phyloP scores from a whole-genome alignment of 225 moss, liverwort and hornwort genomes.

The Lunularia cruciata region DNA sequence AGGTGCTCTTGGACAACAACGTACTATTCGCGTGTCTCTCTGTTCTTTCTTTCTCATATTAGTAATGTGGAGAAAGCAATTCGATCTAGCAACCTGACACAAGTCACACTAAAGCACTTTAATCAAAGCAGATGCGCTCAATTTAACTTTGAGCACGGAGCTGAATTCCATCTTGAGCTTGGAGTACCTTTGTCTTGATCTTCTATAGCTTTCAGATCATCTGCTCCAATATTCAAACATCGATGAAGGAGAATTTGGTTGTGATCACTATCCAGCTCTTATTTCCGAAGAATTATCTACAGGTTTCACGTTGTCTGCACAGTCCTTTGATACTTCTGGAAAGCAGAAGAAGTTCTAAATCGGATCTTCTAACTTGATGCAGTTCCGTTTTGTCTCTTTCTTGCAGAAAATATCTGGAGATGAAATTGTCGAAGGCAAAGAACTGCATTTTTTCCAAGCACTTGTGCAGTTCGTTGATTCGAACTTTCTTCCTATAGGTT shows the following conservation, averaged over 20 bases:
- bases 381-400: background rate
- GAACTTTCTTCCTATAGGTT: constrained; percentile 42
- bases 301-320: background rate
- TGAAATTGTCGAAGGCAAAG: background rate
- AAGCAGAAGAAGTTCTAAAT: background rate
- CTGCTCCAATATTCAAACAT: too few species aligned
- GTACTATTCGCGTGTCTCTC: background rate
- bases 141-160: too few species aligned
- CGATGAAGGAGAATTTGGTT: background rate
- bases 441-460: constrained; percentile 6
- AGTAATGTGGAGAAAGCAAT: background rate
- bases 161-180: too few species aligned
- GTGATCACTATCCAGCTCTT: background rate
- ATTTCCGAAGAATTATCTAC: background rate
- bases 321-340: background rate
- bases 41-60: background rate
- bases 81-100: background rate
- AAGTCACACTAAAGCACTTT: background rate
- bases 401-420: background rate
- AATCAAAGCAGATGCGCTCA: background rate
- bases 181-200: too few species aligned
- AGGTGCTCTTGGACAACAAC: background rate
- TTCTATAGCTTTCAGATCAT: too few species aligned
- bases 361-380: background rate
- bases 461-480: constrained; percentile 21